Conservation (phyloP, 495 filamentous ascomycete genomes). For the Penicilliopsis zonata region DNA sequence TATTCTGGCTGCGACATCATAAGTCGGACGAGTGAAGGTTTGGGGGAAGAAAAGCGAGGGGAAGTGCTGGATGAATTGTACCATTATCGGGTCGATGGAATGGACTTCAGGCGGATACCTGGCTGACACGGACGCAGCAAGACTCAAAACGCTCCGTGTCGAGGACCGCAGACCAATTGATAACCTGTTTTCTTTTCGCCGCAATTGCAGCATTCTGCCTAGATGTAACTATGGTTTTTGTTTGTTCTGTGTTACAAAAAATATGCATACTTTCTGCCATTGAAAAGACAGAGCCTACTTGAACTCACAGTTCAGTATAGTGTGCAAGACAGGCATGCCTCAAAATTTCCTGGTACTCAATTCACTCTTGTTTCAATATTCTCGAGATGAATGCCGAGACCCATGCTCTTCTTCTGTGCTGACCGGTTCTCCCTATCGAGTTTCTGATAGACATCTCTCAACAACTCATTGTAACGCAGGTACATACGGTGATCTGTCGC, state of each 20-base stretch:
- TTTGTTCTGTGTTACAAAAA: neutral
- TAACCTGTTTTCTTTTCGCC: neutral
- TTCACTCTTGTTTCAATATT: neutral
- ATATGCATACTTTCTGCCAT: neutral
- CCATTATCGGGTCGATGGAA: neutral
- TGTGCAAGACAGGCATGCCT: too few relatives aligned
- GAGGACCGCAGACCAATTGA: neutral
- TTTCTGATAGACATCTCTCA: slow-evolving; percentile 1
- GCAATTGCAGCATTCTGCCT: neutral
- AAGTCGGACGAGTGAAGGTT: slow-evolving; percentile 5
- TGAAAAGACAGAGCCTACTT: too few relatives aligned
- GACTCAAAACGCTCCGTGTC: neutral
- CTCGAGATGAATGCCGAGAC: too few relatives aligned
- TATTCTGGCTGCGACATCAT: slow-evolving; percentile 29
- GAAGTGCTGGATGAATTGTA: neutral
- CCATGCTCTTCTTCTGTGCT: neutral
- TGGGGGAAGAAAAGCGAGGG: neutral
- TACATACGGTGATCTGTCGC: slow-evolving; percentile 1
- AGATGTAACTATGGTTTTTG: slow-evolving; percentile 1
- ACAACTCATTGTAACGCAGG: slow-evolving; percentile 1
- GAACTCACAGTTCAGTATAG: too few relatives aligned
- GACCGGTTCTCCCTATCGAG: neutral
- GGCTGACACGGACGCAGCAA: neutral
- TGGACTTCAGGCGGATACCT: neutral
- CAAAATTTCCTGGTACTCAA: neutral